These are phyloP conservation scores for Diphasiastrum complanatum DNA, from an alignment of 83 land plant genomes.

Conservation along the genomic window DNA sequence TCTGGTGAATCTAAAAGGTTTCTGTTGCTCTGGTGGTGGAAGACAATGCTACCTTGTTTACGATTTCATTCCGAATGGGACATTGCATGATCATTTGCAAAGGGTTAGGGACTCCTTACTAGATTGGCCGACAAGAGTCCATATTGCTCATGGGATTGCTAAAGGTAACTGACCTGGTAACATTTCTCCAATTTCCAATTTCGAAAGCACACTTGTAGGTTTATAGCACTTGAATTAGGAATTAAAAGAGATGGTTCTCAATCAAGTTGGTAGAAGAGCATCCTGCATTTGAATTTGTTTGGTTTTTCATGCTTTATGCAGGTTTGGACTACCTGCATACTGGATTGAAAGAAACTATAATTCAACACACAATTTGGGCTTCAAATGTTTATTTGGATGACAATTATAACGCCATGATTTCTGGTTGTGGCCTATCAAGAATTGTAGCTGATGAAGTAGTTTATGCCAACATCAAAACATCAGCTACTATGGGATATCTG, in stretches of 20 bases:
- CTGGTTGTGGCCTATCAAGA: slow-evolving; percentile 56
- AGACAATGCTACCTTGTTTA: slow-evolving; percentile 85
- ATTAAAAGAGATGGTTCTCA: not conserved
- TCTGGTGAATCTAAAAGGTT: slow-evolving; percentile 64
- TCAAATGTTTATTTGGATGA: slow-evolving; percentile 64
- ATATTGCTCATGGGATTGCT: slow-evolving; percentile 64
- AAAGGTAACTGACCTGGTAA: slow-evolving; percentile 47
- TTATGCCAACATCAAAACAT: slow-evolving; percentile 55
- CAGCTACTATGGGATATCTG: slow-evolving; percentile 70
- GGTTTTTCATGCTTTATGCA: slow-evolving; percentile 12
- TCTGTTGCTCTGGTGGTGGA: slow-evolving; percentile 70
- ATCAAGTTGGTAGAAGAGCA: not conserved
- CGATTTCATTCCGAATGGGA: slow-evolving; percentile 71
- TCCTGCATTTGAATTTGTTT: slow-evolving; percentile 1
- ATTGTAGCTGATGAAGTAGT: slow-evolving; percentile 66
- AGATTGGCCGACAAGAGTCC: slow-evolving; percentile 68
- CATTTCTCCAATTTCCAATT: not conserved
- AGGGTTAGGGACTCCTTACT: slow-evolving; percentile 36
- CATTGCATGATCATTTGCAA: slow-evolving; percentile 54
- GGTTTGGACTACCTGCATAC: slow-evolving; percentile 51
- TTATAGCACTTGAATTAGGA: no score
- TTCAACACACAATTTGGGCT: slow-evolving; percentile 62
- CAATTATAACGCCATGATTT: slow-evolving; percentile 47
- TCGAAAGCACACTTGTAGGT: not conserved
- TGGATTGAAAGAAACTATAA: slow-evolving; percentile 29